phyloP scores from a whole-genome alignment of 495 filamentous ascomycete genomes.

The Xylaria flabelliformis region DNA sequence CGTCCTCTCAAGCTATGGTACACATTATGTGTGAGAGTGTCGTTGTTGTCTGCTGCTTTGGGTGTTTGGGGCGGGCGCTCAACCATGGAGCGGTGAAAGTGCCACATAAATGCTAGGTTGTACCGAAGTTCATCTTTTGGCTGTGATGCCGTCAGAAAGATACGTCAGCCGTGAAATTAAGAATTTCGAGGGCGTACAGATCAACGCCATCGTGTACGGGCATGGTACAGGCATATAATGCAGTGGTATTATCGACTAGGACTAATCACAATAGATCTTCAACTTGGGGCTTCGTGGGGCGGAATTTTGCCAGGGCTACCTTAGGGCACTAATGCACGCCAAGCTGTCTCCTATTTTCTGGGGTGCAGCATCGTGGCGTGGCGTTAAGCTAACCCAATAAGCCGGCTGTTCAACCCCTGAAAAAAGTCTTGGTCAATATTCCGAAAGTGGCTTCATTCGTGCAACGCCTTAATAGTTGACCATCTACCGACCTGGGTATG shows the following conservation, averaged over 20 bases:
- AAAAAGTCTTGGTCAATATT: not conserved
- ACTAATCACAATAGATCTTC: conserved; percentile 8
- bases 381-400: conserved; percentile 34
- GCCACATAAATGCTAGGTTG: not conserved
- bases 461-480: not conserved
- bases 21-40: not conserved
- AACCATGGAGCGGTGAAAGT: not conserved
- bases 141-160: not conserved
- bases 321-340: conserved; percentile 15
- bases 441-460: not conserved
- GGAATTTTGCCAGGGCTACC: conserved; percentile 9
- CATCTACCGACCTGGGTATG: not conserved
- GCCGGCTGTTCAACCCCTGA: conserved; percentile 1
- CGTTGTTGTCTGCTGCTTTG: not conserved
- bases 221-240: not conserved
- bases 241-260: not conserved
- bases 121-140: not conserved
- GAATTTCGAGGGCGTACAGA: not conserved
- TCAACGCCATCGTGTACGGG: not conserved
- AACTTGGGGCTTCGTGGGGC: not conserved
- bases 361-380: conserved; percentile 29
- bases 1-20: not conserved
- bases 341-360: not conserved
- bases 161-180: not conserved
- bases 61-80: not conserved